phyloP scores from a whole-genome alignment of 148 eudicot genomes.

The Bassia scoparia region DNA sequence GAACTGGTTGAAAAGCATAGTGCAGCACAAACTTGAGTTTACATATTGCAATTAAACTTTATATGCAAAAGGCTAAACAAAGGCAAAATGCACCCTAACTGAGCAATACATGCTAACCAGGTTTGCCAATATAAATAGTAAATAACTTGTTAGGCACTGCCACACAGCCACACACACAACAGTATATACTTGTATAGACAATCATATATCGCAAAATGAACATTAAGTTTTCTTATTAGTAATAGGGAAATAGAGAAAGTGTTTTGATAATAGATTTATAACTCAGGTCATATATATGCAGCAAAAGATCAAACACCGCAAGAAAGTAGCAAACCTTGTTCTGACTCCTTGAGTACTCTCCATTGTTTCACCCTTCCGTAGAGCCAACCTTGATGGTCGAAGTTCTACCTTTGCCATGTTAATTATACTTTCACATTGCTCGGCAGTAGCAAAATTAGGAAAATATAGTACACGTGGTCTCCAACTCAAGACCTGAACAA shows the following conservation, averaged over 20 bases:
- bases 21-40: conserved; percentile 8
- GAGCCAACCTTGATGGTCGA: conserved; percentile 69
- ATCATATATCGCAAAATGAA: neutral
- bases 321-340: conserved; percentile 82
- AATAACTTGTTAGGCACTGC: conserved; percentile 3
- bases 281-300: conserved; percentile 12
- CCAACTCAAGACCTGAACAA: conserved; percentile 77
- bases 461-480: conserved; percentile 65
- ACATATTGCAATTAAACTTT: neutral
- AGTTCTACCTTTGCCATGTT: conserved; percentile 56
- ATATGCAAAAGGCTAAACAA: neutral
- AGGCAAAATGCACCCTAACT: too few species aligned
- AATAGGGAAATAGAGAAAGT: neutral
- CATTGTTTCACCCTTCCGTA: conserved; percentile 74
- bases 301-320: conserved; percentile 9
- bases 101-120: too few species aligned
- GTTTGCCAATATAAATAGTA: neutral
- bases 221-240: neutral
- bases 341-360: conserved; percentile 70
- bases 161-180: neutral
- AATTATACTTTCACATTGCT: conserved; percentile 64
- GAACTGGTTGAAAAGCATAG: conserved; percentile 42
- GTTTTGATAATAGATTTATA: neutral
- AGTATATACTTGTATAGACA: conserved; percentile 1
- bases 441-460: conserved; percentile 73